Conservation (phyloP, 768 basidiomycete species). For the Mycena sanguinolenta region DNA sequence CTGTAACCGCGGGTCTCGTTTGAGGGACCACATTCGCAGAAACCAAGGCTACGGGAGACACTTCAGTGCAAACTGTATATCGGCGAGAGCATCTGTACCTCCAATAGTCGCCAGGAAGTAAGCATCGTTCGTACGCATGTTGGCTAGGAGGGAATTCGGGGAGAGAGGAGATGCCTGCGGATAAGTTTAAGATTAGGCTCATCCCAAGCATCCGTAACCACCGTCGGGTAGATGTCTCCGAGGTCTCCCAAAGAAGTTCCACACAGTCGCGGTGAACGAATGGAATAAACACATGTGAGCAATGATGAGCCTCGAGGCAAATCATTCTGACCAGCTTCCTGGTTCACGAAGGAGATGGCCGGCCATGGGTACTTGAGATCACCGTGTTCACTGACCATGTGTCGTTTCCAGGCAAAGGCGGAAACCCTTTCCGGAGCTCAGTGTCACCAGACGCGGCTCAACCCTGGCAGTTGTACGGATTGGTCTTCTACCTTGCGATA, state of each 20-base stretch:
- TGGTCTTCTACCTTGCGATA: no score
- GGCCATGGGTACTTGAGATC: no score
- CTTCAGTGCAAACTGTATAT: background rate
- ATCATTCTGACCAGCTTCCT: conserved; percentile 1
- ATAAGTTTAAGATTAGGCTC: background rate
- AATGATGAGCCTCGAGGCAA: background rate
- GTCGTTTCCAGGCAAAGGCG: no score
- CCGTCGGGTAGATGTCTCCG: no score
- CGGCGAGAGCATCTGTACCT: background rate
- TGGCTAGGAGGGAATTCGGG: background rate
- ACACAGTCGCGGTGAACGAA: background rate
- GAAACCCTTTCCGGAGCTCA: no score
- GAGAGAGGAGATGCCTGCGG: background rate
- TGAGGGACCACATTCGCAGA: background rate
- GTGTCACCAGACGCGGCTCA: no score
- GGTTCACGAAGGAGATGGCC: background rate
- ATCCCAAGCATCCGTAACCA: no score
- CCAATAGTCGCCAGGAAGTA: background rate
- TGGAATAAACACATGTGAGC: no score
- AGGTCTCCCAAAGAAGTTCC: background rate
- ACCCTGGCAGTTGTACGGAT: no score
- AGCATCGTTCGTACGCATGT: background rate
- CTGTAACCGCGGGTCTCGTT: background rate
- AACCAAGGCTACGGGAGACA: background rate
- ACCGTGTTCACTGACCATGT: no score